Evolutionary conservation across 202 grass and related monocot genomes (phyloP).

Genomic region (Hordeum pubiflorum): DNA sequence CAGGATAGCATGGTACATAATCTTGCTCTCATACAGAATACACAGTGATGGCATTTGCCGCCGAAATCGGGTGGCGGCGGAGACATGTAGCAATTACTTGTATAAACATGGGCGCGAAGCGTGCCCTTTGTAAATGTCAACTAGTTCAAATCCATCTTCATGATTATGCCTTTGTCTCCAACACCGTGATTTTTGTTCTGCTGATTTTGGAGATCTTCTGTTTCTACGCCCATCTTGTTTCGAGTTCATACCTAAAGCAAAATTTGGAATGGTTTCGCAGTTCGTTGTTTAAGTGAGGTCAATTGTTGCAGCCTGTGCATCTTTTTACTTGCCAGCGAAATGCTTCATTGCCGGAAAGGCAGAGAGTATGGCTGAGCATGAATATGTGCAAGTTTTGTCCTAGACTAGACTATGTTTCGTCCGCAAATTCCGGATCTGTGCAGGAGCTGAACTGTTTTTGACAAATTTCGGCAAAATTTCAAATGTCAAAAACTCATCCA

Average conservation of each 20-base stretch:
- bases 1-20: slow-evolving; percentile 20
- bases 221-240: background rate
- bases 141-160: background rate
- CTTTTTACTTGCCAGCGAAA: background rate
- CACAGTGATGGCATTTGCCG: background rate
- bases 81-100: background rate
- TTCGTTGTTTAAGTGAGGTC: background rate
- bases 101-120: slow-evolving; percentile 4
- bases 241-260: background rate
- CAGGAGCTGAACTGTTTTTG: background rate
- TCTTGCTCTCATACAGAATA: slow-evolving; percentile 2
- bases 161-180: background rate
- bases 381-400: background rate
- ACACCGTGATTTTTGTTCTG: too few relatives aligned
- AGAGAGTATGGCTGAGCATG: background rate
- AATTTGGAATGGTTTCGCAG: background rate
- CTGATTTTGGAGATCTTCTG: background rate
- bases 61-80: background rate
- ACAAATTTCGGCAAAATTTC: background rate
- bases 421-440: background rate
- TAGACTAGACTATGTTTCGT: background rate
- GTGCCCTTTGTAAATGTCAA: slow-evolving; percentile 19
- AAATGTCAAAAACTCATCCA: background rate
- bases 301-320: background rate
- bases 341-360: background rate